These are phyloP conservation scores for Calonectria hawksworthii DNA, from an alignment of 2,329 filamentous ascomycete genomes.

Conservation along the genomic window DNA sequence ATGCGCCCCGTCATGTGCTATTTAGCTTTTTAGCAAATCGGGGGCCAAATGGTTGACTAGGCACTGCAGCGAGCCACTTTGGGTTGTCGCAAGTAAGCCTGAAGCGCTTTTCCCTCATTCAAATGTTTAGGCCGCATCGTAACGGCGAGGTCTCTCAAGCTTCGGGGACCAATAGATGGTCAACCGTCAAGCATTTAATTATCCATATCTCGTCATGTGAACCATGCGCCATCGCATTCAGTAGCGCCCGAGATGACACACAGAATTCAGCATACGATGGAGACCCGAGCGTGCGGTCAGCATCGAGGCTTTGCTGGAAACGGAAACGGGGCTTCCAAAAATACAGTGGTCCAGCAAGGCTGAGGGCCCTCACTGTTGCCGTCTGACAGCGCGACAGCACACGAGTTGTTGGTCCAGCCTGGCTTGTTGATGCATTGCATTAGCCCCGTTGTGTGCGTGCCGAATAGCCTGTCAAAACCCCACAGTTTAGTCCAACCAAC, in stretches of 20 bases:
- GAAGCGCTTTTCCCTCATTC: neutral
- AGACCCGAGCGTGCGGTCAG: neutral
- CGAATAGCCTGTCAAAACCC: neutral
- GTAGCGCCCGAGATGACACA: neutral
- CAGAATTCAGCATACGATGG: neutral
- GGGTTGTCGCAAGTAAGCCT: neutral
- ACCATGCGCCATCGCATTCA: neutral
- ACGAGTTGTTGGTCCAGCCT: neutral
- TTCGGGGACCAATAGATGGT: neutral
- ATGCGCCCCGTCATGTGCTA: neutral
- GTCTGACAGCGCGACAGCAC: neutral
- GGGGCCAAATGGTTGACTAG: neutral
- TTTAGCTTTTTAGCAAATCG: neutral
- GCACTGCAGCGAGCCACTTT: neutral
- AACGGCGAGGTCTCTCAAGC: neutral
- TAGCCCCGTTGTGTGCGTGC: neutral
- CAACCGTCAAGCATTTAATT: neutral
- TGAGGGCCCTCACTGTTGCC: neutral
- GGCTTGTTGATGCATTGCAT: neutral
- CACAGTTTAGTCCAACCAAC: neutral
- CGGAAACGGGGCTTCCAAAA: neutral
- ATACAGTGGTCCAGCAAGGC: neutral
- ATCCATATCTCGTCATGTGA: neutral
- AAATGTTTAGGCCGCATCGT: neutral
- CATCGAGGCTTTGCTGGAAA: neutral